These are phyloP conservation scores for Fusarium floridanum DNA, from an alignment of 2,329 filamentous ascomycete species.

Conservation along the genomic window DNA sequence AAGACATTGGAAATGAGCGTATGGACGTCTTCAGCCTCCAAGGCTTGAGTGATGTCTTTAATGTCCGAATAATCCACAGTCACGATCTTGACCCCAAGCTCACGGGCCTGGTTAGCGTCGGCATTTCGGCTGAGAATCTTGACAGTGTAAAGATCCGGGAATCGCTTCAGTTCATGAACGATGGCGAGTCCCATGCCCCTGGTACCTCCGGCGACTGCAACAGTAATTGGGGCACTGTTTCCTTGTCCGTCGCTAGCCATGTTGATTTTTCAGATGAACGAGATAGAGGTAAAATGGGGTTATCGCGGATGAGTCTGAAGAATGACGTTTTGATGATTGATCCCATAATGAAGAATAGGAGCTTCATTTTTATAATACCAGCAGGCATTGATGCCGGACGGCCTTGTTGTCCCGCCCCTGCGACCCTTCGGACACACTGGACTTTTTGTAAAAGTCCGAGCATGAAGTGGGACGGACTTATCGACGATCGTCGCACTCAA, in stretches of 20 bases:
- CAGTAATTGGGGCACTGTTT: neutral
- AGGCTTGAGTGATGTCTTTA: neutral
- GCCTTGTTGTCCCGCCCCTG: neutral
- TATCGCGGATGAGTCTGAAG: neutral
- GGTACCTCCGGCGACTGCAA: neutral
- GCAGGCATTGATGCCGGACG: neutral
- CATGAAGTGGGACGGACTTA: neutral
- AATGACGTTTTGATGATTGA: neutral
- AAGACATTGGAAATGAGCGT: neutral
- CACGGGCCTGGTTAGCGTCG: neutral
- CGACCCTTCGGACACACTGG: neutral
- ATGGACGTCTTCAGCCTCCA: neutral
- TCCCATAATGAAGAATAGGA: no score
- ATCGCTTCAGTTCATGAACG: neutral
- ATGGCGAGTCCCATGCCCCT: constrained; percentile 1
- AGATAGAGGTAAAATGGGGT: no score
- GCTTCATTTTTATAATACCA: neutral
- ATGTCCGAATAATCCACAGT: neutral
- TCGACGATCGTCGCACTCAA: neutral
- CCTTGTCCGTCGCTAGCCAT: neutral
- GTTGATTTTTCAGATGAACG: neutral
- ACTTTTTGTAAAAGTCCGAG: neutral
- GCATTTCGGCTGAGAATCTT: neutral
- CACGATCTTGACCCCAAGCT: neutral
- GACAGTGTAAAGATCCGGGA: neutral